Percentiles rank a stretch among this genome's conserved stretches.
Conservation (phyloP, 352 stramenopile species). For the Pythium coloratum region DNA sequence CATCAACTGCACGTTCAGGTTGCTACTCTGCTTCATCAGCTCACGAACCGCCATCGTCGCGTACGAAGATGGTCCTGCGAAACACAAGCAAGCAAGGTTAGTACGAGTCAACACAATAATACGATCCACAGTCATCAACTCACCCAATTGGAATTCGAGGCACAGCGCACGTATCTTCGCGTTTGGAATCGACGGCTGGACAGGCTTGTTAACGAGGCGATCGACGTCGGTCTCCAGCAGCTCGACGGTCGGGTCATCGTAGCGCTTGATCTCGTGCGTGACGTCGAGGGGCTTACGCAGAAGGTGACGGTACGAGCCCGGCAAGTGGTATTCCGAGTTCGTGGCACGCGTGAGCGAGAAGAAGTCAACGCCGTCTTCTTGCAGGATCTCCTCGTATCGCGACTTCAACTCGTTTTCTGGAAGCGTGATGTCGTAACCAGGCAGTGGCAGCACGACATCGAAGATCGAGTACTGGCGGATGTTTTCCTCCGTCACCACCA, state of each 20-base stretch:
- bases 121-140: neutral
- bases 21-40: conserved; percentile 93
- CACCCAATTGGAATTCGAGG: conserved; percentile 80
- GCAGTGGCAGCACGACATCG: conserved; percentile 96
- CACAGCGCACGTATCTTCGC: conserved; percentile 70
- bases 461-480: conserved; percentile 88
- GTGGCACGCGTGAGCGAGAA: conserved; percentile 55
- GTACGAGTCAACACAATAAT: neutral
- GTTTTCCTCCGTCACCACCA: conserved; percentile 89
- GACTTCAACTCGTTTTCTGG: conserved; percentile 83
- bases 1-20: conserved; percentile 63
- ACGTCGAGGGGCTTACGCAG: conserved; percentile 90
- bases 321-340: conserved; percentile 90
- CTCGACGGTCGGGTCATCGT: conserved; percentile 90
- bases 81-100: neutral
- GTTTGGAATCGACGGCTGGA: conserved; percentile 52
- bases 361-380: conserved; percentile 69
- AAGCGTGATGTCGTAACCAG: conserved; percentile 90
- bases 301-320: conserved; percentile 93
- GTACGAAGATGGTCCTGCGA: conserved; percentile 87
- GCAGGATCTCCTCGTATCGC: conserved; percentile 64
- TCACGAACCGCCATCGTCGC: conserved; percentile 96
- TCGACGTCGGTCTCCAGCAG: conserved; percentile 95
- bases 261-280: conserved; percentile 90
- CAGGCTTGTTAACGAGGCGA: conserved; percentile 38